Base-by-base conservation (phyloP, 331 rosid genomes). In the Quercus phellos region DNA sequence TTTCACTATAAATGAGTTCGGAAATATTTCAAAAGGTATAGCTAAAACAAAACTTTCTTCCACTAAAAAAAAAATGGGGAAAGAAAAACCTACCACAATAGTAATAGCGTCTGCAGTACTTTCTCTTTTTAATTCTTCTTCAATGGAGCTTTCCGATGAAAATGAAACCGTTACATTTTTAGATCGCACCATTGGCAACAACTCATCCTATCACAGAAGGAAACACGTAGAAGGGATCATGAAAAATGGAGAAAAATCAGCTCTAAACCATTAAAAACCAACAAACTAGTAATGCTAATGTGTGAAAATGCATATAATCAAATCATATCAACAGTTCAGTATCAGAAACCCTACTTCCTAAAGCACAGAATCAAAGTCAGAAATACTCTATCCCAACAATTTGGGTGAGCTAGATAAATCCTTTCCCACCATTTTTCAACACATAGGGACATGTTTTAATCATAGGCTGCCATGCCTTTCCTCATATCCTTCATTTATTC, bases 111-210 rank as follows among this genome's bases (percentile, higher is more conserved):
- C 99, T 51, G 98, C 93, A 46, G 97, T 88, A 83, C 99, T 95
- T 83, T 95, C 99, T 86, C 98, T 85, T 88, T 95, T 91, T 77
- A 95, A 85, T 81, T 95, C 99, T 87, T 93, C 98, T 85, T 95
- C 98, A 66, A 95, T 77, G 66, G 99, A 95, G 88, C 98, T 93
- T 89, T 95, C 99, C 72, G 99, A 93, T 58, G 99, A 95, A 87
- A 95, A 95, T 24, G 99, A 84, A 75, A 95, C 91, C 4, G 98
- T 90, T 83, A 95, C 88, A 79, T 95, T 93, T 83, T 86, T 86
- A 58, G 96, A 84, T 78, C 83, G 94, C 87, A 84, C 94, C 97
- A 90, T 82, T 34, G 88, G 89, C 84, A 91, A 79, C 64, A 95
- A 84, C 85, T 95, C 98, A 67, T 87, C 93, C 98, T 95, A 76